Evolutionary conservation across 176 grass and related monocot genomes (phyloP), one percentile per base, ranked within the genome.

Genomic region (Hordeum vulgare): DNA sequence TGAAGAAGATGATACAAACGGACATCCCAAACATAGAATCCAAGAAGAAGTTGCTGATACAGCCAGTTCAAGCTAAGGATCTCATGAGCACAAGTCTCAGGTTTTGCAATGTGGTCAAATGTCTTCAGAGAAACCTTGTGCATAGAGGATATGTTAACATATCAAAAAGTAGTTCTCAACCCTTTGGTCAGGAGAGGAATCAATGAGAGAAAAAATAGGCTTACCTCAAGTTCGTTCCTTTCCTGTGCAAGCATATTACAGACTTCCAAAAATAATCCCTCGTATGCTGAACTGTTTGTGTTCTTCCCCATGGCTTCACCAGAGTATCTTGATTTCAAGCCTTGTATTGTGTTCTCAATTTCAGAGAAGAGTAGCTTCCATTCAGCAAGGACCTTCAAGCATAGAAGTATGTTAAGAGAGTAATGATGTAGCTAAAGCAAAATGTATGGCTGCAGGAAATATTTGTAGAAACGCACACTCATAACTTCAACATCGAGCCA

Each of bases 21-120:
- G 27, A 62, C 27, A 80, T 98, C 93, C 96, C 96, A 98, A 89
- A 95, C 75, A 82, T 95, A 90, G 36, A 93, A 61, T 42, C 82
- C 82, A 63, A 98, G 85, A 91, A 93, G 81, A 76, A 98, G 88
- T 77, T 89, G 88, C 74, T 98, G 90, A 77, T 98, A 85, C 37
- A 93, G 61, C 96, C 90, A 98, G 81, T 95, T 93, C 80, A 95
- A 79, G 80, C 74, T 77, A 85, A 93, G 82, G 80, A 93, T 74
- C 81, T 88, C 96, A 1, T 90, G 75, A 71, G 82, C 78, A 84
- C 65, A 44, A 57, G 33, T 70, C 63, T 74, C 80, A 9, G 80
- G 13, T 41, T 75, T 81, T 49, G 63, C 65, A 79, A 66, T 31
- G n/a, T 81, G 56, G 61, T 82, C 71, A 89, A 87, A 80, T n/a